Conservation (phyloP, 768 basidiomycete species). For the Holtermannia corniformis region DNA sequence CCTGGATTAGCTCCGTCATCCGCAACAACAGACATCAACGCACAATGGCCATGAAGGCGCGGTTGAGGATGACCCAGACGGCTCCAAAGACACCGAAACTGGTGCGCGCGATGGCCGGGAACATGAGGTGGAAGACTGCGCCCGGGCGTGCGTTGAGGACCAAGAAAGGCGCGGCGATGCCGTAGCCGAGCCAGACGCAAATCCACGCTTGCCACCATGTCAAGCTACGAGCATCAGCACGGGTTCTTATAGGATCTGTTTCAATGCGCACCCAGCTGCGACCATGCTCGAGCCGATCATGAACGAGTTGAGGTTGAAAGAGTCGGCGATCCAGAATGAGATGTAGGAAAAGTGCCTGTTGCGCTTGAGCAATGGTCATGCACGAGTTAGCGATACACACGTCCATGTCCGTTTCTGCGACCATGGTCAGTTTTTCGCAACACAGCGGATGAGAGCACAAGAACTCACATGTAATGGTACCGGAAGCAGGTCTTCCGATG, state of each 20-base stretch:
- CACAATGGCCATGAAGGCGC: slow-evolving; percentile 17
- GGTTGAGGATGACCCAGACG: slow-evolving; percentile 62
- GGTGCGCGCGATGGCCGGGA: slow-evolving; percentile 46
- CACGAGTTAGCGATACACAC: background rate
- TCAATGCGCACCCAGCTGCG: slow-evolving; percentile 26
- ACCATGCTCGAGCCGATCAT: slow-evolving; percentile 41
- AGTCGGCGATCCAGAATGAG: slow-evolving; percentile 66
- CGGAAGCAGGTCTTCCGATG: slow-evolving; percentile 62
- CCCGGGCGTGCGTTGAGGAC: slow-evolving; percentile 69
- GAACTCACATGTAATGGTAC: slow-evolving; percentile 60
- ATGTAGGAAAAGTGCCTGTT: slow-evolving; percentile 3
- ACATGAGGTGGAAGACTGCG: slow-evolving; percentile 62
- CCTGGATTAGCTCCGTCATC: background rate
- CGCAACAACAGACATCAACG: background rate
- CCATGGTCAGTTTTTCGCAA: background rate
- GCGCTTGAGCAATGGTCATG: background rate
- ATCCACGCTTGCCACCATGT: slow-evolving; percentile 83
- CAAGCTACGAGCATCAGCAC: slow-evolving; percentile 18
- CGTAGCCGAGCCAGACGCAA: slow-evolving; percentile 50
- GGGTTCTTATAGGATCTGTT: slow-evolving; percentile 10
- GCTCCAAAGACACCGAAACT: slow-evolving; percentile 71
- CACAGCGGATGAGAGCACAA: slow-evolving; percentile 39
- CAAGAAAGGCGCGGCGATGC: slow-evolving; percentile 57
- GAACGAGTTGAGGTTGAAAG: slow-evolving; percentile 45
- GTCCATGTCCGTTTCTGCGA: background rate